Evolutionary conservation across 768 basidiomycete genomes (phyloP), one percentile per base, ranked within the genome.

Genomic region (Agaricus bisporus): DNA sequence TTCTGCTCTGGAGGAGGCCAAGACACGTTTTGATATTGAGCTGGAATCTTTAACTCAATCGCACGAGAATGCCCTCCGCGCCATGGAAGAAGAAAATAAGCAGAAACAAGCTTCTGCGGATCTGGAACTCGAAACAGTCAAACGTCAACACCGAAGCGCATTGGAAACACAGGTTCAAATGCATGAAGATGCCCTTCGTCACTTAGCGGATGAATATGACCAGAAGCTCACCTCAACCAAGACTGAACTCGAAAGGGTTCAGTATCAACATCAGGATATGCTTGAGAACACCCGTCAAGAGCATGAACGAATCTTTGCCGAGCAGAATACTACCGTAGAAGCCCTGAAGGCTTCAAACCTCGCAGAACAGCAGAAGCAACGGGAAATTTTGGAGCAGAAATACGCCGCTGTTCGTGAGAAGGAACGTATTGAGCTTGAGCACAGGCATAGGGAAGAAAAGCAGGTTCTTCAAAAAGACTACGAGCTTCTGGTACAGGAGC

Each of bases 401-500:
- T 29, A 48, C n/a, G 28, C 41, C 2, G 53, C 48, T 25, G 46
- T 28, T 20, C 26, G 37, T 12, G 26, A 36, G 12, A 48, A 35
- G 32, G 45, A 54, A 25, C 38, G 28, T 18, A 17, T 12, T 17
- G 53, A 54, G 4, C 46, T 54, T 12, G 41, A 54, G 20, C 28
- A 6, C 47, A 48, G 41, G 32, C 53, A 48, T 32, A 12, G 4
- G 12, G 38, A 75, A 41, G 81, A 82, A 49, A 70, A 73, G 15
- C 75, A 75, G 55, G 62, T 63, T 12, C 67, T 81, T 56, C 71
- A 70, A 56, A 71, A 73, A 58, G 77, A 82, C 49, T 74, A 74
- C 25, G 75, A 80, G 20, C 51, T 70, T 20, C 72, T 86, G 29
- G 62, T 72, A 7, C 66, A 82, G 56, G 84, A 91, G 63, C 66